phyloP scores from a whole-genome alignment of 2,329 filamentous ascomycete genomes.

The Alternaria angustiovoidea region DNA sequence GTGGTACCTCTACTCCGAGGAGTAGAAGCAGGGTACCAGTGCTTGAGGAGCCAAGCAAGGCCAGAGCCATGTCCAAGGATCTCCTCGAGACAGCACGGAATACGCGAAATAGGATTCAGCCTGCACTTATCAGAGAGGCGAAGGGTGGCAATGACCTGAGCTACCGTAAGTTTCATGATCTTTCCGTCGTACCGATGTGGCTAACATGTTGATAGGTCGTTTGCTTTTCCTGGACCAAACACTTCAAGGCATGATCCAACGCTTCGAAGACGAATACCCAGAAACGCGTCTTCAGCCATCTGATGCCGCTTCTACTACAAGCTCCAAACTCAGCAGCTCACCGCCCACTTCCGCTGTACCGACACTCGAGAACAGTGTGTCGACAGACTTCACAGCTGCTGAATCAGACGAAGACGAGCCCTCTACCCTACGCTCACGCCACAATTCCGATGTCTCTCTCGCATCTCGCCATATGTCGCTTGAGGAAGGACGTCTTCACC shows the following conservation, averaged over 20 bases:
- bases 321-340: conserved; percentile 43
- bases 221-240: conserved; percentile 89
- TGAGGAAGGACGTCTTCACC: conserved; percentile 75
- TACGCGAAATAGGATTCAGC: conserved; percentile 83
- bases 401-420: conserved; percentile 54
- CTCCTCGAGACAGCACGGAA: conserved; percentile 86
- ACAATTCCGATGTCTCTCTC: conserved; percentile 72
- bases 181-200: neutral
- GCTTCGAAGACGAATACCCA: conserved; percentile 96
- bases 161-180: conserved; percentile 69
- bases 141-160: conserved; percentile 75
- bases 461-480: conserved; percentile 69
- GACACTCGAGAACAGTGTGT: conserved; percentile 39
- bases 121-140: conserved; percentile 79
- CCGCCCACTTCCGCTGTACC: conserved; percentile 40
- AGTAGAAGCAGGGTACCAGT: conserved; percentile 31
- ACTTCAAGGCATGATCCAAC: conserved; percentile 87
- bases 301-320: conserved; percentile 40
- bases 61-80: conserved; percentile 88
- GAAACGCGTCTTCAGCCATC: conserved; percentile 71
- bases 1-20: conserved; percentile 64
- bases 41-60: conserved; percentile 37
- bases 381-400: conserved; percentile 31
- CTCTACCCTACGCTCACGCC: conserved; percentile 62
- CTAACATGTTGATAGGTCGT: conserved; percentile 62